A percentile compares a stretch with the other conserved stretches of the same genome.
Evolutionary conservation across 352 stramenopile species (phyloP).

Genomic region (Phytopythium kandeliae): DNA sequence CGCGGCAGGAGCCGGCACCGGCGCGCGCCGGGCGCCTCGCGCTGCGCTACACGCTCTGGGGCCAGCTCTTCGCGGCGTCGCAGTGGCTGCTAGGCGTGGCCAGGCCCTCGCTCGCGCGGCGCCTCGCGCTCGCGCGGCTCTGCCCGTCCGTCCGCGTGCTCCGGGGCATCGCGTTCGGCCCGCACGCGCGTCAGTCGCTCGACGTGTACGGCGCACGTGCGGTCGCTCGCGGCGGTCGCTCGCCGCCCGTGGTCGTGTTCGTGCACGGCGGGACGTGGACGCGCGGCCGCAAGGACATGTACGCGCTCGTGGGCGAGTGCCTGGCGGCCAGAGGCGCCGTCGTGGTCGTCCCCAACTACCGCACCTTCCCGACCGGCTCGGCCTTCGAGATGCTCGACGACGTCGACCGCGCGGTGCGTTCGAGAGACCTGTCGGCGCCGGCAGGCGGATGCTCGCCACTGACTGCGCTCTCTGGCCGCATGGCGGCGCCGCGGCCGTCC

Average conservation of each 20-base stretch:
- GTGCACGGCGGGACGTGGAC: conserved; percentile 83
- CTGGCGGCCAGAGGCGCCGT: conserved; percentile 55
- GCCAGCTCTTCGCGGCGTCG: conserved; percentile 42
- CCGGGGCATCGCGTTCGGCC: conserved; percentile 35
- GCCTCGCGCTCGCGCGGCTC: conserved; percentile 36
- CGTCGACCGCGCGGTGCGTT: conserved; percentile 59
- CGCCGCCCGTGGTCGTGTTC: conserved; percentile 85
- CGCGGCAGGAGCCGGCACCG: conserved; percentile 11
- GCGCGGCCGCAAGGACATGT: conserved; percentile 75
- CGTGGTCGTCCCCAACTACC: conserved; percentile 87
- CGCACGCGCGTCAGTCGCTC: conserved; percentile 43
- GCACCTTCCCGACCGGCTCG: conserved; percentile 84
- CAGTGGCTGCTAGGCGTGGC: conserved; percentile 48
- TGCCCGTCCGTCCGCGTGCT: conserved; percentile 21
- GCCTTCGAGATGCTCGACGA: conserved; percentile 88
- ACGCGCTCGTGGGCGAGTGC: conserved; percentile 53
- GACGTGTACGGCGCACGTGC: conserved; percentile 48
- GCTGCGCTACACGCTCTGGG: conserved; percentile 44
- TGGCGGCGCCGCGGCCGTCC: no score
- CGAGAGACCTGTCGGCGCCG: no score
- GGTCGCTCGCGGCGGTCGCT: background rate
- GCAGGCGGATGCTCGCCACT: background rate
- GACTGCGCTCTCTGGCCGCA: no score
- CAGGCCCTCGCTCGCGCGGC: conserved; percentile 41
- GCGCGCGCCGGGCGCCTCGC: conserved; percentile 7